Evolutionary conservation across 2,329 filamentous ascomycete species (phyloP).

Genomic region (Epichloe coenophiala): DNA sequence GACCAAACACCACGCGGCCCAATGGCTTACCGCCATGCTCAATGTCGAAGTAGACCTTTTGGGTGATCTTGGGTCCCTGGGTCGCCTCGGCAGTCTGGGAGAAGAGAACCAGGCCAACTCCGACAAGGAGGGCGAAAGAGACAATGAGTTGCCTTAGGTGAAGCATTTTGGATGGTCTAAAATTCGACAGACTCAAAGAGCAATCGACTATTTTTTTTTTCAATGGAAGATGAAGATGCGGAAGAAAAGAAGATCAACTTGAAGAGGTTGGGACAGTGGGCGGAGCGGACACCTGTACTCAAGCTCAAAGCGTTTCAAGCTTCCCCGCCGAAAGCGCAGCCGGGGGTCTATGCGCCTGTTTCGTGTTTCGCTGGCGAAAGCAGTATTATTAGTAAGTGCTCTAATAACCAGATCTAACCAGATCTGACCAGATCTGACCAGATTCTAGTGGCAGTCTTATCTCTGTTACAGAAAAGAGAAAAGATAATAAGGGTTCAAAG

Average conservation of each 20-base stretch:
- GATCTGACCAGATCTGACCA: no score
- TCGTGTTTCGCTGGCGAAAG: no score
- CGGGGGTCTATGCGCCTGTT: background rate
- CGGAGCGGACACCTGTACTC: conserved; percentile 11
- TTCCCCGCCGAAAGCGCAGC: conserved; percentile 9
- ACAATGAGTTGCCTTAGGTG: conserved; percentile 57
- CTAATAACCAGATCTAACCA: no score
- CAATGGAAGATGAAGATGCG: background rate
- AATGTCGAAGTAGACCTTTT: conserved; percentile 89
- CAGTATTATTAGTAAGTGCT: no score
- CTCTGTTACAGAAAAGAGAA: no score
- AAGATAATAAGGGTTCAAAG: no score
- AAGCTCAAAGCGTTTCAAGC: conserved; percentile 7
- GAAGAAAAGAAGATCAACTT: conserved; percentile 1
- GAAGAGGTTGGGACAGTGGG: background rate
- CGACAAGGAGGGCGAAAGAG: conserved; percentile 62
- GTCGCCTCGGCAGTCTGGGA: conserved; percentile 58
- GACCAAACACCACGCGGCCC: conserved; percentile 65
- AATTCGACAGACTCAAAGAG: background rate
- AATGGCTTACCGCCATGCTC: conserved; percentile 59
- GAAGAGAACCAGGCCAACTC: conserved; percentile 62
- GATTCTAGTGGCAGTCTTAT: no score
- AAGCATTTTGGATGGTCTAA: conserved; percentile 46
- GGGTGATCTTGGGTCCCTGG: conserved; percentile 88
- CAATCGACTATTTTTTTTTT: background rate